These are phyloP conservation scores for Blastocystis sp. DNA, from an alignment of 352 stramenopile genomes.

Conservation along the genomic window DNA sequence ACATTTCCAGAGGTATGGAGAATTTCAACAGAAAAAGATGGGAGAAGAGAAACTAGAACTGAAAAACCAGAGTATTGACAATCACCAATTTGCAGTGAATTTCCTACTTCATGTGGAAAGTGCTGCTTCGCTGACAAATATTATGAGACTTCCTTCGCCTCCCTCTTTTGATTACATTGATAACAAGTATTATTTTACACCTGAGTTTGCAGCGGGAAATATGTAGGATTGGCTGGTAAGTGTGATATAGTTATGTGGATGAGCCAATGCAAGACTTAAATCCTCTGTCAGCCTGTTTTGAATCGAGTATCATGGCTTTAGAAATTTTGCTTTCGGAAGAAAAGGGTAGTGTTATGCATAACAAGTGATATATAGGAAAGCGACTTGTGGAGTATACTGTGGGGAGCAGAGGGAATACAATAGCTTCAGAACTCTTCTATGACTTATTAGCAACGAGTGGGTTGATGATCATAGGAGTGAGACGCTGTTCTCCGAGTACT, in stretches of 20 bases:
- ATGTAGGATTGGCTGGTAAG: background rate
- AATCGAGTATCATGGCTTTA: slow-evolving; percentile 12
- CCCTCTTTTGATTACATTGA: slow-evolving; percentile 46
- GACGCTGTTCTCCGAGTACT: background rate
- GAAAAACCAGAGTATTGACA: background rate
- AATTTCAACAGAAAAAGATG: background rate
- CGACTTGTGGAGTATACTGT: slow-evolving; percentile 27
- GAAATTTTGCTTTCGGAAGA: slow-evolving; percentile 20
- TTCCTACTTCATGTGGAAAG: slow-evolving; percentile 16
- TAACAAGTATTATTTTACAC: slow-evolving; percentile 57
- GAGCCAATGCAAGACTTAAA: slow-evolving; percentile 42
- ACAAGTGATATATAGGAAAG: background rate
- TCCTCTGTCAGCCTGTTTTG: slow-evolving; percentile 29
- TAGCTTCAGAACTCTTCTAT: slow-evolving; percentile 18
- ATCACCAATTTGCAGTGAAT: slow-evolving; percentile 23
- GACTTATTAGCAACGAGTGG: slow-evolving; percentile 1
- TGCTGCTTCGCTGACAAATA: background rate
- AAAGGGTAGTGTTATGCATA: background rate
- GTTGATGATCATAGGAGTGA: slow-evolving; percentile 53
- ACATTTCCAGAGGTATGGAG: slow-evolving; percentile 25
- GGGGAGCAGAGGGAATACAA: background rate
- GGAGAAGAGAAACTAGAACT: background rate
- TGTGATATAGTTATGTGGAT: slow-evolving; percentile 18
- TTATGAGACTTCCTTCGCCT: background rate
- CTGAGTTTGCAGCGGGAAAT: slow-evolving; percentile 28